Percentiles rank a stretch among this genome's conserved stretches.
phyloP scores from a whole-genome alignment of 1,139 yeast species.

The Zhuliangozyma blackwelliae region DNA sequence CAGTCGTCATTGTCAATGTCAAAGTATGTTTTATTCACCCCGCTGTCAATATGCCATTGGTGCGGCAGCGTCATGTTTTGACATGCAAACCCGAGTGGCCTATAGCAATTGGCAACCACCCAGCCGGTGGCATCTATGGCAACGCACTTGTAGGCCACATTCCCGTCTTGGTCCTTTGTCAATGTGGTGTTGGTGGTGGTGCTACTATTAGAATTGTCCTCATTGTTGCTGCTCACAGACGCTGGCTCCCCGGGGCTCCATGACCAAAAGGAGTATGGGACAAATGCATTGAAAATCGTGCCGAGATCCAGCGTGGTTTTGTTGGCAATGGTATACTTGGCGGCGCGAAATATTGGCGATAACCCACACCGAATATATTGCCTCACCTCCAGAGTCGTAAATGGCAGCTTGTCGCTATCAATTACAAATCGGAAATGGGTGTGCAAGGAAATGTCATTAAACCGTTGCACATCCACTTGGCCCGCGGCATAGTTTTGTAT shows the following conservation, averaged over 20 bases:
- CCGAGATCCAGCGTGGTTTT: constrained; percentile 9
- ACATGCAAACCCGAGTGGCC: constrained; percentile 52
- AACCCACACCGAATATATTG: constrained; percentile 50
- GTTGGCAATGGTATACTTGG: constrained; percentile 19
- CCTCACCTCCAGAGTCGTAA: constrained; percentile 26
- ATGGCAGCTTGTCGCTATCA: constrained; percentile 28
- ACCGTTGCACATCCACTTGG: constrained; percentile 5
- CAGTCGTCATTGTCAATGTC: constrained; percentile 44
- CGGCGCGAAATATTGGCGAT: constrained; percentile 52
- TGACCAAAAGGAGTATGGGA: constrained; percentile 54
- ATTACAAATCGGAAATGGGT: constrained; percentile 37
- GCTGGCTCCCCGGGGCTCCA: constrained; percentile 62
- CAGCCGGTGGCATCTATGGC: constrained; percentile 47
- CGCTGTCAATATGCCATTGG: constrained; percentile 45
- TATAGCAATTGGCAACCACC: constrained; percentile 63
- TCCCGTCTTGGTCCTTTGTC: constrained; percentile 11
- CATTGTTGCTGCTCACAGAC: background rate
- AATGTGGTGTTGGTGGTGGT: background rate
- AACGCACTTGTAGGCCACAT: constrained; percentile 61
- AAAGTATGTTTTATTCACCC: constrained; percentile 44
- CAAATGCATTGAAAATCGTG: constrained; percentile 18
- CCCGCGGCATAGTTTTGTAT: background rate
- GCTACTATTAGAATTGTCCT: background rate
- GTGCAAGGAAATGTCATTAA: constrained; percentile 14
- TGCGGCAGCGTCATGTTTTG: constrained; percentile 33